Conservation (phyloP, 78 protist species). For the Cyanophora paradoxa region DNA sequence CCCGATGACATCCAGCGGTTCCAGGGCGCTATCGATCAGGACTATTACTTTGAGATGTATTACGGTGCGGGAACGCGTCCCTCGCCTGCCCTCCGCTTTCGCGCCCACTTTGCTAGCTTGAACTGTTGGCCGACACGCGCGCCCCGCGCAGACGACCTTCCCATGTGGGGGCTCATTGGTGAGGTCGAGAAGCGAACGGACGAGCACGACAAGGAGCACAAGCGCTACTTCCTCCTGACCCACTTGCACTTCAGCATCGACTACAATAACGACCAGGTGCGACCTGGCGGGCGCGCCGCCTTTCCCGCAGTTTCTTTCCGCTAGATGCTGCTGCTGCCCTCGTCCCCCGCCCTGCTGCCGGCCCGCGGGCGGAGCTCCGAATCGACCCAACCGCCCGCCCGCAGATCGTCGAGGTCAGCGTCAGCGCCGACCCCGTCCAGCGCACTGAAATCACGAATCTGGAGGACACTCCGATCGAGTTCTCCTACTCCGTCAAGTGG, state of each 20-base stretch:
- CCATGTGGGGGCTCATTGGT: slow-evolving; percentile 50
- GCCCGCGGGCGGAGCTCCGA: too few relatives aligned
- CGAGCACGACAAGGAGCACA: background rate
- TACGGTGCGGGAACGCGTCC: slow-evolving; percentile 27
- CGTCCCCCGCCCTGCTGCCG: too few relatives aligned
- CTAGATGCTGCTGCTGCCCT: too few relatives aligned
- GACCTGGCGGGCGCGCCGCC: background rate
- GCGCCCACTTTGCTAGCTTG: background rate
- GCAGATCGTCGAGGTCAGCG: slow-evolving; percentile 27
- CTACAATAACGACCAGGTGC: slow-evolving; percentile 72
- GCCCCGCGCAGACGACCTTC: slow-evolving; percentile 38
- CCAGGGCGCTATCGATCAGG: slow-evolving; percentile 59
- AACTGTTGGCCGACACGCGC: background rate
- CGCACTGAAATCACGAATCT: background rate
- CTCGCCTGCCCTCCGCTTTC: background rate
- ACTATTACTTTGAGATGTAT: slow-evolving; percentile 75
- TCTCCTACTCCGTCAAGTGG: slow-evolving; percentile 87
- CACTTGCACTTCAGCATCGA: slow-evolving; percentile 78
- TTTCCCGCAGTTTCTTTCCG: too few relatives aligned
- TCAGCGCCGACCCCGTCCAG: slow-evolving; percentile 19
- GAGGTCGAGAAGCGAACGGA: slow-evolving; percentile 27
- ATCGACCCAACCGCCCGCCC: background rate
- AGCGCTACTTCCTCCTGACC: slow-evolving; percentile 48
- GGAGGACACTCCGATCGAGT: slow-evolving; percentile 20
- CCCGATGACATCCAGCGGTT: slow-evolving; percentile 42